These are phyloP conservation scores for Pyracantha coccinea DNA, from an alignment of 331 rosid genomes.

Conservation along the genomic window DNA sequence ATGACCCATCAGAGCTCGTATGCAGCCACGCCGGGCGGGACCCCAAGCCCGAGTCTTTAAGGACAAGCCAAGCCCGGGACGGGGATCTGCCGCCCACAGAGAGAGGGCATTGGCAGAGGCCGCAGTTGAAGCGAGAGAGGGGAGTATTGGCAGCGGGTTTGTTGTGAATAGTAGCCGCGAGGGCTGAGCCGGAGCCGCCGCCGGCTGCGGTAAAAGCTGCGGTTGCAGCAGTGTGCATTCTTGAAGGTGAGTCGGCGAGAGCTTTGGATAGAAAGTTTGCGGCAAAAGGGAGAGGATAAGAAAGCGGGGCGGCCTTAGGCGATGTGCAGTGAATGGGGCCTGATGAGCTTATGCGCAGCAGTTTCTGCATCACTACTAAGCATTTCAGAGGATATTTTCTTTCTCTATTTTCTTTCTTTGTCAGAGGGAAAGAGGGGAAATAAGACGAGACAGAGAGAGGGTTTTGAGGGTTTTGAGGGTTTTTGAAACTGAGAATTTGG, in stretches of 20 bases:
- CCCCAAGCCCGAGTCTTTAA: constrained; percentile 23
- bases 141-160: constrained; percentile 7
- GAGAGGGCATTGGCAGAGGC: constrained; percentile 28
- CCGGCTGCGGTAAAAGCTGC: constrained; percentile 4
- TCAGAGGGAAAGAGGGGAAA: not conserved
- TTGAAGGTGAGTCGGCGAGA: not conserved
- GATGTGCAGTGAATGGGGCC: constrained; percentile 36
- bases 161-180: constrained; percentile 6
- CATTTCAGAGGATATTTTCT: constrained; percentile 31
- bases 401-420: not conserved
- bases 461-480: not conserved
- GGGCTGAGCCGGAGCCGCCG: constrained; percentile 4
- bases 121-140: constrained; percentile 19
- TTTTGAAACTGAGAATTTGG: not conserved
- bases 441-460: not conserved
- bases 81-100: constrained; percentile 14
- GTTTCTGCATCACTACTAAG: constrained; percentile 57
- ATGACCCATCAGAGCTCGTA: constrained; percentile 27
- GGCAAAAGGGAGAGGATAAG: not conserved
- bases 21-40: constrained; percentile 35
- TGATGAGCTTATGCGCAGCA: constrained; percentile 43
- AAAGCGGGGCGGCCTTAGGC: constrained; percentile 9
- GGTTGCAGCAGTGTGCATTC: constrained; percentile 28
- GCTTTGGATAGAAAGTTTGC: constrained; percentile 1
- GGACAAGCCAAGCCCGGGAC: constrained; percentile 39